Evolutionary conservation across 495 filamentous ascomycete species (phyloP), one percentile per base, ranked within the genome.

Genomic region (Aspergillus haitiensis): DNA sequence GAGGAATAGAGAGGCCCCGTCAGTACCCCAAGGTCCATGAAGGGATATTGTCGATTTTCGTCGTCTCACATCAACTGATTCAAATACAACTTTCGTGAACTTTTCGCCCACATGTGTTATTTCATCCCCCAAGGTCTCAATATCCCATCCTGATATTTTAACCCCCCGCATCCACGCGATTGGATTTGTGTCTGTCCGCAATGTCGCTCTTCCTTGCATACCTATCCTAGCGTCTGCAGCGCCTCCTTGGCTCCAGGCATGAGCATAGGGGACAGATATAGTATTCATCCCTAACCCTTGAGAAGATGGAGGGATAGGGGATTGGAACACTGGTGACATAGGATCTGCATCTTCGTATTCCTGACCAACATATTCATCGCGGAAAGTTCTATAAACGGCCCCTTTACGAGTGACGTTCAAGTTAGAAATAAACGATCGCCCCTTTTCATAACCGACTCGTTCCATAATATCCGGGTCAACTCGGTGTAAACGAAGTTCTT

Each of bases 81-180:
- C 92, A 72, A 93, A 95, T 50, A 77, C 84, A 39, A 97, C 89
- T 68, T 95, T 96, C 7, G 83, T 86, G 62, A 93, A 90, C 61
- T 88, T 91, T 34, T 85, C 85, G 54, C 88, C 89, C 32, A 96
- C 90, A 18, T 89, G 84, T 16, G 91, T 84, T 46, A 97, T 91
- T 69, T 97, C 93, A 61, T 95, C 92, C 51, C 90, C 90, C 31
- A 96, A 76, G 11, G 86, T 87, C 72, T 96, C 91, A 5, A 84
- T 80, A 62, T 89, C 90, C 89, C 91, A 93, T 37, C 83, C 76
- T 7, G 73, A 76, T 60, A 97, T 92, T 60, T 91, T 94, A 42
- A 97, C 91, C 34, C 92, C 91, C 58, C 86, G 90, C 90, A 97
- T 96, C 93, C 93, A 97, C 12, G 86, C 82, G 58, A 97, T 93